Base-by-base conservation (phyloP, 2,329 filamentous ascomycete species). In the Ilyonectria mors-panacis region DNA sequence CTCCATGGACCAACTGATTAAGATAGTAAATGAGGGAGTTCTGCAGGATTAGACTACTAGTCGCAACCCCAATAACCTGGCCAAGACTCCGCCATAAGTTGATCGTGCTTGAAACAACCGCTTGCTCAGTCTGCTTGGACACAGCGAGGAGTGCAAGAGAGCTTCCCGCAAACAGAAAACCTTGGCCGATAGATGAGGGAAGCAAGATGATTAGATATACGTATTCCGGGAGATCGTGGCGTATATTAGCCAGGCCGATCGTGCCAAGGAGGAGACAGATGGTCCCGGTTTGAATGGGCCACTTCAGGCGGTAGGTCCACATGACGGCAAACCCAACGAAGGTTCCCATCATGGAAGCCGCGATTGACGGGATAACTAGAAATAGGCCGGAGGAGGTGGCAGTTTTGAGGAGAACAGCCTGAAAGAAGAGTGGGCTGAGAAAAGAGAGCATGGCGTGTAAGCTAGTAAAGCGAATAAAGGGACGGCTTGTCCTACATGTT, bases 41-140 rank as follows among this genome's bases (percentile, higher is more conserved):
- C 81, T 95, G 93, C 68, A 95, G 82, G 8, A 94, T 88, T 63
- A 94, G 85, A 76, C 91, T 93, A 71, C 89, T 92, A 59, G 87
- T 82, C 1, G 92, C 89, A 50, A 95, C 88, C n/a, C 93, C 93
- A 75, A 94, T 85, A 1, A 95, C 92, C 63, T 86, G 87, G 7
- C 93, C 93, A 5, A 95, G 80, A 65, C 88, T 89, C 61, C 93
- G 87, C 89, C 91, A 94, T n/a, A 95, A 81, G 19, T 92, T 87
- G 67, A 95, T 82, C 0, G 92, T 94, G 59, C 87, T 89, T 1
- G 92, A 93, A 13, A 90, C 89, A 45, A 92, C 89, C 13, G 91
- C 91, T 77, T 92, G 90, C 55, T 92, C 89, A 5, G 82, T 76
- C 74, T 91, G 89, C 6, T 85, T 79, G 47, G 86, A 89, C 2